phyloP scores from a whole-genome alignment of 73 alveolate species.

The Paramecium biaurelia region DNA sequence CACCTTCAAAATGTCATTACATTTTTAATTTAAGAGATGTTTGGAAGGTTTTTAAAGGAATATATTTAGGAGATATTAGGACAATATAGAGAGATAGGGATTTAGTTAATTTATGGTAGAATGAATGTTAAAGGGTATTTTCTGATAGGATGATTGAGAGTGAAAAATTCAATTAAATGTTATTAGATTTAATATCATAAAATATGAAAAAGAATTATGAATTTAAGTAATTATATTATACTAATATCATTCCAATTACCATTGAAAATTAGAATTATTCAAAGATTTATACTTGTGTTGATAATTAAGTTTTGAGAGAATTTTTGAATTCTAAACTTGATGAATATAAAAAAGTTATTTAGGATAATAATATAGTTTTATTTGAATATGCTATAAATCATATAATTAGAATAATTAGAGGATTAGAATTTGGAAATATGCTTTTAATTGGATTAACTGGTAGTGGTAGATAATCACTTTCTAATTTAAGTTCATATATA shows the following conservation, averaged over 20 bases:
- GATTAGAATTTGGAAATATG: constrained; percentile 77
- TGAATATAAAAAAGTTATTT: constrained; percentile 35
- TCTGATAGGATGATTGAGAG: constrained; percentile 80
- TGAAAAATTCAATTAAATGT: not conserved
- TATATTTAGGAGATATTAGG: constrained; percentile 69
- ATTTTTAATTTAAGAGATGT: constrained; percentile 89
- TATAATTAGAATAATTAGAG: constrained; percentile 75
- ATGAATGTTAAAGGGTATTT: constrained; percentile 93
- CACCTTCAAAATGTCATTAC: constrained; percentile 94
- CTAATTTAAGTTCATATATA: constrained; percentile 69
- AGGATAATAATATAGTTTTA: constrained; percentile 68
- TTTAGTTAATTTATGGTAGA: constrained; percentile 90
- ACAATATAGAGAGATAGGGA: constrained; percentile 64
- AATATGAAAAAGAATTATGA: constrained; percentile 45
- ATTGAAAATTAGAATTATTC: constrained; percentile 75
- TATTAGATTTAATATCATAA: not conserved
- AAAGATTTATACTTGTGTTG: constrained; percentile 74
- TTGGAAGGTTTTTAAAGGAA: constrained; percentile 92
- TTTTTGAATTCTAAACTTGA: constrained; percentile 70
- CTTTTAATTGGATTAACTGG: constrained; percentile 84
- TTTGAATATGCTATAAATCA: constrained; percentile 82
- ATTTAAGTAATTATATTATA: not conserved
- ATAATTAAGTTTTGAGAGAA: constrained; percentile 62
- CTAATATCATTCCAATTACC: constrained; percentile 66
- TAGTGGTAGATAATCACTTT: constrained; percentile 75